Conservation (phyloP, 768 basidiomycete genomes). For the Mycena vitilis region DNA sequence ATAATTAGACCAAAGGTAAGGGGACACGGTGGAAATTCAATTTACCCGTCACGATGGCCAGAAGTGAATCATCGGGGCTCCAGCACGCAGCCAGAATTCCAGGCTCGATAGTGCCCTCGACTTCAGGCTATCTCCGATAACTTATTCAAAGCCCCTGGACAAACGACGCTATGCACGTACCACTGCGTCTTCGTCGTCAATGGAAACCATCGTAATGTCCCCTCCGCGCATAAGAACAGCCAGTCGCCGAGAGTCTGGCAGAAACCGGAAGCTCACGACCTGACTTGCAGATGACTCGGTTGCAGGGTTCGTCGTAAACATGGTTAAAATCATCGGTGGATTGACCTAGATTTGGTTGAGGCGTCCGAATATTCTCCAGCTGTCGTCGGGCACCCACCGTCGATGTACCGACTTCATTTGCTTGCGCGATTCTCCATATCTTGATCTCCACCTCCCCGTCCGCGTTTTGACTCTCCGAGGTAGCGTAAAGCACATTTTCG, state of each 20-base stretch:
- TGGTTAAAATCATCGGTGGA: conserved; percentile 46
- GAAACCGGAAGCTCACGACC: conserved; percentile 73
- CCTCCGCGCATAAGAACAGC: conserved; percentile 79
- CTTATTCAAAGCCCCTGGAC: conserved; percentile 28
- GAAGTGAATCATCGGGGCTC: conserved; percentile 92
- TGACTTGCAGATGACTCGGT: conserved; percentile 47
- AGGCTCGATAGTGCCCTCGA: conserved; percentile 88
- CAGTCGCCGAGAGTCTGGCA: conserved; percentile 78
- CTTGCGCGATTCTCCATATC: conserved; percentile 60
- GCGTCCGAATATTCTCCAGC: no score
- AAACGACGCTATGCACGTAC: conserved; percentile 48
- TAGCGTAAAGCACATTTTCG: conserved; percentile 67
- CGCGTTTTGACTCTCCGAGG: conserved; percentile 59
- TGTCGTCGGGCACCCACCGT: conserved; percentile 27
- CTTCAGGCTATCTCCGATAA: conserved; percentile 65
- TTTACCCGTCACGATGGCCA: conserved; percentile 81
- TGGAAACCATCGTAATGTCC: conserved; percentile 79
- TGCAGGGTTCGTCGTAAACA: conserved; percentile 50
- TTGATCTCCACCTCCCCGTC: conserved; percentile 68
- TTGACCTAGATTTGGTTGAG: conserved; percentile 9
- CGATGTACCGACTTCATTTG: conserved; percentile 37
- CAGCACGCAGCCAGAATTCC: conserved; percentile 87
- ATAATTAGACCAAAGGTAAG: conserved; percentile 1
- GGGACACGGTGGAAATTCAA: conserved; percentile 37
- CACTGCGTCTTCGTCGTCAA: conserved; percentile 60